Evolutionary conservation across 352 stramenopile genomes (phyloP).

Genomic region (Globisporangium solare): DNA sequence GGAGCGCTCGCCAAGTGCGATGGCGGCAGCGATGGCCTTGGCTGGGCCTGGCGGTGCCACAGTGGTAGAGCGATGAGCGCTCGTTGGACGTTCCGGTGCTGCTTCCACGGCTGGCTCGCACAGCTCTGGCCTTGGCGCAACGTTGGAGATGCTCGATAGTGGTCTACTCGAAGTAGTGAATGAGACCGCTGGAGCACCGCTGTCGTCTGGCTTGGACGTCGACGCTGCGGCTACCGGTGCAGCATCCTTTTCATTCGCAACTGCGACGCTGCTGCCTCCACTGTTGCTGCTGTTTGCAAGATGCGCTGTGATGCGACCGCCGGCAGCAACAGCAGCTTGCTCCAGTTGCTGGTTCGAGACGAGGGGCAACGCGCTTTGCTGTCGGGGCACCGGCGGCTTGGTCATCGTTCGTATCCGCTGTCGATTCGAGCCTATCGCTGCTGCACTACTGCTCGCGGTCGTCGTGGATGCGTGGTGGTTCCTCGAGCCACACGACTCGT

Average conservation of each 20-base stretch:
- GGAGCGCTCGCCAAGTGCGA: slow-evolving; percentile 28
- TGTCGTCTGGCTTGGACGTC: too few relatives aligned
- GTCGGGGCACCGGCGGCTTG: slow-evolving; percentile 57
- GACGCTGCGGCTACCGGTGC: not conserved
- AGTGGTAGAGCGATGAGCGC: not conserved
- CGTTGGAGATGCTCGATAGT: too few relatives aligned
- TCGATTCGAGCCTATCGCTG: slow-evolving; percentile 43
- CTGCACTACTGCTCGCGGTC: not conserved
- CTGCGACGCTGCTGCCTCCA: not conserved
- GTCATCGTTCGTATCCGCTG: slow-evolving; percentile 38
- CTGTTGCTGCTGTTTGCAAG: not conserved
- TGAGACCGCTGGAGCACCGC: too few relatives aligned
- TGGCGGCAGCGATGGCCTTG: slow-evolving; percentile 28
- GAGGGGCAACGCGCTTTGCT: slow-evolving; percentile 9
- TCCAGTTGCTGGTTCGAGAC: slow-evolving; percentile 14
- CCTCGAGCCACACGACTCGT: not conserved
- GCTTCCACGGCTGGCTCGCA: not conserved
- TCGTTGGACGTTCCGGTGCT: not conserved
- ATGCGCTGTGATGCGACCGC: not conserved
- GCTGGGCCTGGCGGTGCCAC: not conserved
- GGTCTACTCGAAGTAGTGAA: too few relatives aligned
- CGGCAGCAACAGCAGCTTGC: not conserved
- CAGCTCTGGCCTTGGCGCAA: too few relatives aligned
- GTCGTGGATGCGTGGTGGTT: not conserved
- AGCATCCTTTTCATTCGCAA: not conserved